Conservation (phyloP, 352 stramenopile genomes). For the Phytopythium chamaehyphon region DNA sequence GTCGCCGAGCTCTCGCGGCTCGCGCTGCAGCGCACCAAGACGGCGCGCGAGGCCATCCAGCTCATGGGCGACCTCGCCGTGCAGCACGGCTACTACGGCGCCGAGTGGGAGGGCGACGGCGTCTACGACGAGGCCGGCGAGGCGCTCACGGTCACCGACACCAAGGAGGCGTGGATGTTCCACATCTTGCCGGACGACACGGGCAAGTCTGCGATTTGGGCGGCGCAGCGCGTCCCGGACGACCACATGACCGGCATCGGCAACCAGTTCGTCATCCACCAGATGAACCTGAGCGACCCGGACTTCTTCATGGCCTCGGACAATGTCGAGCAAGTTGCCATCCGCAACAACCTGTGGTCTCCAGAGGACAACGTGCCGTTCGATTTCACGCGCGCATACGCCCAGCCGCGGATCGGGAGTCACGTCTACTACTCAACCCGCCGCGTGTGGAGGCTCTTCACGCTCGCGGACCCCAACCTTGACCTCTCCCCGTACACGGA, state of each 20-base stretch:
- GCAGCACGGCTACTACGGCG: conserved; percentile 93
- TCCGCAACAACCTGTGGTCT: conserved; percentile 77
- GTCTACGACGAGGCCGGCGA: conserved; percentile 82
- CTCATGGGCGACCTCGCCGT: conserved; percentile 93
- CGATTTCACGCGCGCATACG: conserved; percentile 89
- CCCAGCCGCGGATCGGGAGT: conserved; percentile 47
- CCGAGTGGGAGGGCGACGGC: conserved; percentile 62
- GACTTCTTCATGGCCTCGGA: conserved; percentile 87
- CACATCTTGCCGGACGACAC: conserved; percentile 94
- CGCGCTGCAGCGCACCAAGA: conserved; percentile 81
- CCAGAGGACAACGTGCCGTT: conserved; percentile 50
- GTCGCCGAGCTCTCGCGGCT: conserved; percentile 85
- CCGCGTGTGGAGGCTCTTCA: conserved; percentile 89
- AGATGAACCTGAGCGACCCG: conserved; percentile 71
- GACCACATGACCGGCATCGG: conserved; percentile 83
- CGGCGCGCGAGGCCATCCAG: conserved; percentile 76
- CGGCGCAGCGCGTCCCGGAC: conserved; percentile 88
- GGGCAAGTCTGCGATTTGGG: conserved; percentile 90
- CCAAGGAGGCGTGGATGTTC: conserved; percentile 93
- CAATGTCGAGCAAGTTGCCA: conserved; percentile 88
- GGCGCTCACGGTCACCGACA: conserved; percentile 89
- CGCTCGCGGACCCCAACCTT: conserved; percentile 67
- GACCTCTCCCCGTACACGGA: conserved; percentile 73
- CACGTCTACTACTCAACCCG: conserved; percentile 85
- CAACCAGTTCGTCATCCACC: conserved; percentile 94